Evolutionary conservation across 768 basidiomycete genomes (phyloP).

Genomic region (Lentinula boryana): DNA sequence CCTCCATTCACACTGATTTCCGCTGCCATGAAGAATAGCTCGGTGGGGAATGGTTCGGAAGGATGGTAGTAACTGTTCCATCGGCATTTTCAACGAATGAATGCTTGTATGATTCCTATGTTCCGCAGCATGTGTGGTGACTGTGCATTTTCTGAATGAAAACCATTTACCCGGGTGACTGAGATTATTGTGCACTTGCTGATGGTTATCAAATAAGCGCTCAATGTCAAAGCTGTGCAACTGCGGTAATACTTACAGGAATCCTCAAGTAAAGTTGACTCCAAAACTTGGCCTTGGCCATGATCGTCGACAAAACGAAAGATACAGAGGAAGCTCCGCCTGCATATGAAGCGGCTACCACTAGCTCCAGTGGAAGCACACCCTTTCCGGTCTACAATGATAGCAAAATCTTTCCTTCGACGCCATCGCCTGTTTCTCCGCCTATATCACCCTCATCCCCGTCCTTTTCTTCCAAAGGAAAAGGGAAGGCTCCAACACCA

Average conservation of each 20-base stretch:
- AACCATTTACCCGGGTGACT: too few species aligned
- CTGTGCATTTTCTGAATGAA: too few species aligned
- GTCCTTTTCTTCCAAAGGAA: constrained; percentile 5
- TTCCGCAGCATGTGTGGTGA: too few species aligned
- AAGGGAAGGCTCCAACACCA: constrained; percentile 1
- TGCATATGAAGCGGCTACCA: background rate
- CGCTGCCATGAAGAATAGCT: constrained; percentile 10
- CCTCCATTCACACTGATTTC: background rate
- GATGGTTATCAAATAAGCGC: too few species aligned
- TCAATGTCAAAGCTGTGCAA: background rate
- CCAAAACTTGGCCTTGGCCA: background rate
- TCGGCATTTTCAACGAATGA: too few species aligned
- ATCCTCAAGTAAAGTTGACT: background rate
- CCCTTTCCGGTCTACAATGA: background rate
- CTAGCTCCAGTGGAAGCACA: background rate
- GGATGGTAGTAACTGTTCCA: background rate
- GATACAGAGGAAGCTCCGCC: background rate
- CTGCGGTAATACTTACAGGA: background rate
- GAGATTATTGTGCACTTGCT: too few species aligned
- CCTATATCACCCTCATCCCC: background rate
- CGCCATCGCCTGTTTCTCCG: background rate
- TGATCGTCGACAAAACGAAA: constrained; percentile 2
- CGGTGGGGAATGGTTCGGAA: constrained; percentile 12
- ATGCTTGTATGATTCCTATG: too few species aligned
- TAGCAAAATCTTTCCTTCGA: background rate